Conservation (phyloP, 441 rosid species). For the Erodium trifolium region DNA sequence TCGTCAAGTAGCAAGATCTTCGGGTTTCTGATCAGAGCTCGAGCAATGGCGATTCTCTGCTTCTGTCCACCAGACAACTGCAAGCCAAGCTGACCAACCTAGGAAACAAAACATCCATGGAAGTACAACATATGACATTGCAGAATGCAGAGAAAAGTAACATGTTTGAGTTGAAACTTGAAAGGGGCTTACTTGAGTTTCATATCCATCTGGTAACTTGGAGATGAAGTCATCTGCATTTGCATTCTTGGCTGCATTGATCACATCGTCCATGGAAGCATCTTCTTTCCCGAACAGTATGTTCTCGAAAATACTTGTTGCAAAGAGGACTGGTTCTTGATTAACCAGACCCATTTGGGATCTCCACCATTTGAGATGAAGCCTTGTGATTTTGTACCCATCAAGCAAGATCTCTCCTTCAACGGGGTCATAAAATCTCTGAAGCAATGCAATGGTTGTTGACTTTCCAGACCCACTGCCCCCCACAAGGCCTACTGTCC, state of each 20-base stretch:
- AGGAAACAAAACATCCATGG: constrained; percentile 11
- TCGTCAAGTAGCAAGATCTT: constrained; percentile 60
- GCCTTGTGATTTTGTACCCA: constrained; percentile 48
- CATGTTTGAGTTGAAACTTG: background rate
- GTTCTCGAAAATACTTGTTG: constrained; percentile 54
- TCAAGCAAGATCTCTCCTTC: constrained; percentile 54
- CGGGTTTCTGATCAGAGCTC: constrained; percentile 56
- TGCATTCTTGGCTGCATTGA: constrained; percentile 46
- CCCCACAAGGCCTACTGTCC: constrained; percentile 52
- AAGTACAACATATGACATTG: background rate
- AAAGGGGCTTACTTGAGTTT: constrained; percentile 45
- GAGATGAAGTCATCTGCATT: constrained; percentile 65
- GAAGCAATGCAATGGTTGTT: constrained; percentile 49
- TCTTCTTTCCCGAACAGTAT: constrained; percentile 61
- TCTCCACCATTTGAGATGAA: constrained; percentile 62
- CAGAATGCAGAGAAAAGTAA: background rate
- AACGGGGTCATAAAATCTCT: constrained; percentile 53
- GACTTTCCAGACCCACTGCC: constrained; percentile 71
- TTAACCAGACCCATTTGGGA: constrained; percentile 63
- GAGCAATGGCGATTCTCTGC: constrained; percentile 63
- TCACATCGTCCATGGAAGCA: constrained; percentile 51
- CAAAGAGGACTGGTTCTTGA: constrained; percentile 67
- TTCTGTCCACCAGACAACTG: constrained; percentile 70
- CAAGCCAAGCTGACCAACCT: constrained; percentile 67
- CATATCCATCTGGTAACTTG: constrained; percentile 57